Conservation (phyloP, 2,329 filamentous ascomycete genomes). For the Byssochlamys sp. region DNA sequence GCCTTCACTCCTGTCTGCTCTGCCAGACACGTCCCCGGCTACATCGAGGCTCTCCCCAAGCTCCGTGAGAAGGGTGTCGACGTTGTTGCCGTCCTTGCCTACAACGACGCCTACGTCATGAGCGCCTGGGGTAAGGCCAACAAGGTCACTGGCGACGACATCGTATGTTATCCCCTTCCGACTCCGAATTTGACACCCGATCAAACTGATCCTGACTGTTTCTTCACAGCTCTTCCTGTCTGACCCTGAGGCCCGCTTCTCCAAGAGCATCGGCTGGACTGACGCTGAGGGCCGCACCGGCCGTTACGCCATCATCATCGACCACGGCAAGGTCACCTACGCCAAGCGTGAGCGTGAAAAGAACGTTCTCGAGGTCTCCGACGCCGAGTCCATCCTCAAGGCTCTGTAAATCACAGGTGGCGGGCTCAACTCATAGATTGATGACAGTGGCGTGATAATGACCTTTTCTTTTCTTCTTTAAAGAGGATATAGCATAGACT, state of each 20-base stretch:
- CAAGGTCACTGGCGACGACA: conserved; percentile 60
- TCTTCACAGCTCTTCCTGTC: conserved; percentile 59
- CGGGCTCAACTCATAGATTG: not conserved
- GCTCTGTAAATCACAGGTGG: conserved; percentile 32
- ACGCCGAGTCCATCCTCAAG: conserved; percentile 39
- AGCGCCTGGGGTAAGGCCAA: conserved; percentile 86
- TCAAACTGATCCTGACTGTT: conserved; percentile 3
- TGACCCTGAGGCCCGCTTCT: conserved; percentile 64
- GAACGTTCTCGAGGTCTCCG: conserved; percentile 36
- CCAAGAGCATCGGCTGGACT: conserved; percentile 67
- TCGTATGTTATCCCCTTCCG: conserved; percentile 37
- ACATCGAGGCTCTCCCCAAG: conserved; percentile 60
- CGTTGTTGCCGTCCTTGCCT: conserved; percentile 68
- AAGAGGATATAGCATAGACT: not conserved
- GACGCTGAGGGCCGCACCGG: conserved; percentile 61
- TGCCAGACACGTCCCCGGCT: conserved; percentile 69
- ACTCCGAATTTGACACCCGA: not conserved
- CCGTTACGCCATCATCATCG: conserved; percentile 70
- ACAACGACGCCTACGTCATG: conserved; percentile 82
- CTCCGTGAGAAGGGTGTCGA: conserved; percentile 76
- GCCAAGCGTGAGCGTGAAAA: conserved; percentile 59
- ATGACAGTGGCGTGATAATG: not conserved
- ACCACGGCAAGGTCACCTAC: conserved; percentile 74
- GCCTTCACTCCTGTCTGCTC: conserved; percentile 85
- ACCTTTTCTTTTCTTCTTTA: not conserved